Base-by-base conservation (phyloP, 257 asterid genomes). In the Salvia splendens region DNA sequence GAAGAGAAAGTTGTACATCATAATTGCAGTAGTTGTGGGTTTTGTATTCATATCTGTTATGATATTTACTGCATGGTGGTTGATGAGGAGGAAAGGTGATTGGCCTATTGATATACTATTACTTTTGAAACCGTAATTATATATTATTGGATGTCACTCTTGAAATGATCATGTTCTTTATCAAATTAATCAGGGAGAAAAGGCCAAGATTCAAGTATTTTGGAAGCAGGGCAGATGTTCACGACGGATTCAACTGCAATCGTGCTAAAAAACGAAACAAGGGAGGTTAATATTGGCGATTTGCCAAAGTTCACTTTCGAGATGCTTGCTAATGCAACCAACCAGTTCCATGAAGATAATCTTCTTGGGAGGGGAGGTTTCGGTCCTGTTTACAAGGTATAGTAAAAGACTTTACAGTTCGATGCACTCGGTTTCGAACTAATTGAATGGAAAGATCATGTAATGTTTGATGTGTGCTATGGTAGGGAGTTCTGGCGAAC, bases 301-400 rank as follows among this genome's bases (percentile, higher is more conserved):
- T 16, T 82, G 58, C 84, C 84, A 7, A 46, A 79, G 5, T 77
- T 60, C 75, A 71, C 68, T n/a, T 75, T 77, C 0, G 69, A 77
- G 63, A 66, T 16, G 16, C 50, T 82, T 5, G 77, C 75, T 12
- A 66, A 61, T 45, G 87, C 85, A 6, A 82, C 87, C 0, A 11
- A 72, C 40, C 63, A 51, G 8, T 77, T 82, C 24, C 50, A 52
- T 7, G 28, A 20, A 7, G 30, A 11, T n/a, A 79, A 75, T 60
- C 57, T 53, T 55, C 78, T 77, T 5, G 85, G 83, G 9, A 69
- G 28, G 63, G 85, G 85, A 8, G 83, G 87, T 33, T 79, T 79
- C 9, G 81, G 83, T 35, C 75, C 72, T 42, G 83, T 86, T 35
- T 78, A 70, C 65, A 73, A 76, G 80, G 84, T 82, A 56, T 40